These are phyloP conservation scores for Rhododendron kiyosumense DNA, from an alignment of 148 eudicot species.

Conservation along the genomic window DNA sequence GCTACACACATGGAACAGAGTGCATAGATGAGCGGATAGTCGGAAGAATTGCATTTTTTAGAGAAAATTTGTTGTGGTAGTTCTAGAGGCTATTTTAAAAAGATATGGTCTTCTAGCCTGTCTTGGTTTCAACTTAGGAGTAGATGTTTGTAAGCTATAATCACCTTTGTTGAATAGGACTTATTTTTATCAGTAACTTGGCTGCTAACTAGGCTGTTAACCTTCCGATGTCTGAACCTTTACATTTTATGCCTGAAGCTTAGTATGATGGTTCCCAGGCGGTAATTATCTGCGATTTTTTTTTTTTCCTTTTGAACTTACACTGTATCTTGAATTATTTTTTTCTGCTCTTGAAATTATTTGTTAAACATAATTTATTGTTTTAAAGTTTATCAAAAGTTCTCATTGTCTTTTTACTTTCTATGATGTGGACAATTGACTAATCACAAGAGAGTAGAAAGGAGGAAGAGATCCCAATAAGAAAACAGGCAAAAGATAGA, in stretches of 20 bases:
- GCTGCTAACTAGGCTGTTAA: background rate
- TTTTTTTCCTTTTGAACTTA: background rate
- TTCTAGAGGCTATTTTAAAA: slow-evolving; percentile 1
- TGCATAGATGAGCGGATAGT: background rate
- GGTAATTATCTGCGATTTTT: background rate
- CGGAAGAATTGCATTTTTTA: background rate
- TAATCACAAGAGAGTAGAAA: background rate
- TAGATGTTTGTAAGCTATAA: background rate
- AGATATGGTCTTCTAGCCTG: background rate
- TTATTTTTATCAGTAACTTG: background rate
- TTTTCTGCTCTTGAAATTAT: background rate
- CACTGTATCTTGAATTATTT: background rate
- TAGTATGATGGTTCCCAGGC: background rate
- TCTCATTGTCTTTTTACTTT: background rate
- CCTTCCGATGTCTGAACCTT: background rate
- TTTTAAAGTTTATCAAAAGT: background rate
- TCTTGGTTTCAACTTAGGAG: background rate
- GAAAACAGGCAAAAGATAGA: background rate
- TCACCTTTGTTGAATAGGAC: background rate
- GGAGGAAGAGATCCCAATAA: background rate
- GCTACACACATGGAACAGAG: background rate
- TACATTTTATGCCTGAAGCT: background rate
- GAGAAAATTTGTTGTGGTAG: background rate
- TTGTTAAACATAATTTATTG: background rate
- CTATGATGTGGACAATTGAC: background rate